phyloP scores from a whole-genome alignment of 139 green algal species.

The Mesotaenium endlicherianum region DNA sequence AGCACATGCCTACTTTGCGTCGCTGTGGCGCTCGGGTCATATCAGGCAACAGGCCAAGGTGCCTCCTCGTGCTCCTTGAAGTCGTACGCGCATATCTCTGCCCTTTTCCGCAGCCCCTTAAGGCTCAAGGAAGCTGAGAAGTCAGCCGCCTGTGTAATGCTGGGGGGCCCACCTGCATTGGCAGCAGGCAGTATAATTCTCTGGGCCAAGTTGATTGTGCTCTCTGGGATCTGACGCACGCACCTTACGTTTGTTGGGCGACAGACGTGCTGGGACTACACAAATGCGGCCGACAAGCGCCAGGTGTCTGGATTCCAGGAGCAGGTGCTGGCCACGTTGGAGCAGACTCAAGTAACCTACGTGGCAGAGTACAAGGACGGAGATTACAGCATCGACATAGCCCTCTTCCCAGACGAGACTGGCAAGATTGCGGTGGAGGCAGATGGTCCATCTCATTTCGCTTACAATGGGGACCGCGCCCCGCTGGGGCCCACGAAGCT shows the following conservation, averaged over 20 bases:
- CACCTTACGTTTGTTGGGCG: neutral
- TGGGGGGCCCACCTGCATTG: neutral
- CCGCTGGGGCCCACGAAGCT: conserved; percentile 16
- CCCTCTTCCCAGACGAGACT: neutral
- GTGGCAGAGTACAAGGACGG: conserved; percentile 18
- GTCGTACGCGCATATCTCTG: neutral
- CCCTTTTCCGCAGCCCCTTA: neutral
- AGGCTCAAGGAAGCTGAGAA: neutral
- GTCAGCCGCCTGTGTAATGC: neutral
- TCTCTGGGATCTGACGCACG: neutral
- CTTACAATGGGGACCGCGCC: conserved; percentile 4
- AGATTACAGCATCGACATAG: conserved; percentile 43
- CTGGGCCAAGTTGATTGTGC: neutral
- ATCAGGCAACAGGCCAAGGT: conserved; percentile 22
- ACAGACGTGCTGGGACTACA: conserved; percentile 21
- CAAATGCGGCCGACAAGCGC: neutral
- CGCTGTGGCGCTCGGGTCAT: conserved; percentile 17
- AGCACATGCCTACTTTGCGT: conserved; percentile 4
- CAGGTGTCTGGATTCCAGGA: conserved; percentile 19
- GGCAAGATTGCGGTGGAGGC: conserved; percentile 23
- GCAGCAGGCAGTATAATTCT: neutral
- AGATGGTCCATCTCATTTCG: conserved; percentile 24
- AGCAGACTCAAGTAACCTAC: neutral
- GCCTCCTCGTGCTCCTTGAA: neutral
- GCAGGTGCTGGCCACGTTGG: neutral